Evolutionary conservation across 768 basidiomycete genomes (phyloP).

Genomic region (Suillus subluteus): DNA sequence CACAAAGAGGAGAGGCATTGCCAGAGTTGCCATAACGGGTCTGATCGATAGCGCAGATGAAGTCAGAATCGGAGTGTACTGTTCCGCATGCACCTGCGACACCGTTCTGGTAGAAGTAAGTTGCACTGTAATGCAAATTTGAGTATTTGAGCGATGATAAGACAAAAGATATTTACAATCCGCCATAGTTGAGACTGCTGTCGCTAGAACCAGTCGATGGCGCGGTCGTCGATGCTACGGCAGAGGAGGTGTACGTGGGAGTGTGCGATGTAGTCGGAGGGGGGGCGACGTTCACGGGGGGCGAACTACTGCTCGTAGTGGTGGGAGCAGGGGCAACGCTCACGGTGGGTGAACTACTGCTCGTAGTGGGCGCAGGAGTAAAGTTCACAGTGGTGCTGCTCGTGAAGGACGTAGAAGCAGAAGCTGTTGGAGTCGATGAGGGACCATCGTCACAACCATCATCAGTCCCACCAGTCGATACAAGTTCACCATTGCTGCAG

Average conservation of each 20-base stretch:
- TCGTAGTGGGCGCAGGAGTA: neutral
- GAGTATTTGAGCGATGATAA: neutral
- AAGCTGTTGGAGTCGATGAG: slow-evolving; percentile 20
- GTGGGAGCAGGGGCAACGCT: neutral
- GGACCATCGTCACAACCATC: slow-evolving; percentile 38
- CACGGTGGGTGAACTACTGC: neutral
- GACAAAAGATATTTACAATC: slow-evolving; percentile 43
- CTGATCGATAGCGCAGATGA: slow-evolving; percentile 67
- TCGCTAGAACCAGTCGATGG: slow-evolving; percentile 14
- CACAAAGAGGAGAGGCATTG: slow-evolving; percentile 61
- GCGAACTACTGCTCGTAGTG: neutral
- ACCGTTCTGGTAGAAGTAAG: slow-evolving; percentile 73
- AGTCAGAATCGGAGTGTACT: slow-evolving; percentile 54
- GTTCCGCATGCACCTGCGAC: slow-evolving; percentile 81
- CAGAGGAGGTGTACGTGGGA: slow-evolving; percentile 1
- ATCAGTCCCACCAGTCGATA: slow-evolving; percentile 28
- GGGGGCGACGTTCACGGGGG: slow-evolving; percentile 1
- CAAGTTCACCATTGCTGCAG: slow-evolving; percentile 17
- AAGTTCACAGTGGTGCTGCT: neutral
- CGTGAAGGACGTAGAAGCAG: slow-evolving; percentile 18
- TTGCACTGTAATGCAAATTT: slow-evolving; percentile 46
- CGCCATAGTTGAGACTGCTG: slow-evolving; percentile 37
- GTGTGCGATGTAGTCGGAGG: neutral
- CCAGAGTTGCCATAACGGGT: slow-evolving; percentile 53
- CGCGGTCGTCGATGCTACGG: neutral